Evolutionary conservation across 1,139 yeast genomes (phyloP).

Genomic region (Blastobotrys malaysiensis): DNA sequence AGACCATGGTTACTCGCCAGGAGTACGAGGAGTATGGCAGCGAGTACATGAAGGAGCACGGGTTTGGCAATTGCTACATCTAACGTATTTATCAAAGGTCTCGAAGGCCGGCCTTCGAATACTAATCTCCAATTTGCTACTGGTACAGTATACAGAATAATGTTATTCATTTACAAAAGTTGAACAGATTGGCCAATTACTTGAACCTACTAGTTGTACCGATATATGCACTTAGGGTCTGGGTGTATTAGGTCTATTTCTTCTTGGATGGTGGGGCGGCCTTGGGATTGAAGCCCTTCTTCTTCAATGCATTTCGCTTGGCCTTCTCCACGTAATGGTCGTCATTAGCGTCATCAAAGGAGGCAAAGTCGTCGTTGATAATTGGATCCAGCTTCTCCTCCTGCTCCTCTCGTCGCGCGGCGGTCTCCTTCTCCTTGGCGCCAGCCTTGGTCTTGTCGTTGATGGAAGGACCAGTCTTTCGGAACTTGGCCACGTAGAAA

Average conservation of each 20-base stretch:
- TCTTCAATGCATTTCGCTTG: slow-evolving; percentile 64
- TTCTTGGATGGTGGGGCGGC: slow-evolving; percentile 31
- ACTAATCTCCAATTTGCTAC: no score
- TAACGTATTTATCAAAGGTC: neutral
- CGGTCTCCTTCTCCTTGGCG: slow-evolving; percentile 77
- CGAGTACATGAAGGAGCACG: slow-evolving; percentile 85
- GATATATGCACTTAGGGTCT: neutral
- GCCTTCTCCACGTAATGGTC: slow-evolving; percentile 67
- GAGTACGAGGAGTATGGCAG: slow-evolving; percentile 89
- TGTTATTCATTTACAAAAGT: no score
- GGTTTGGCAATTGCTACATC: slow-evolving; percentile 53
- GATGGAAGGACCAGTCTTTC: slow-evolving; percentile 82
- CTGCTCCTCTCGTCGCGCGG: slow-evolving; percentile 66
- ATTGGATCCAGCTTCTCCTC: slow-evolving; percentile 67
- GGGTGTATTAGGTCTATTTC: neutral
- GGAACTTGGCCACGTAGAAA: slow-evolving; percentile 92
- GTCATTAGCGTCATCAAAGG: slow-evolving; percentile 74
- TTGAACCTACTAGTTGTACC: no score
- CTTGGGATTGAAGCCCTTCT: slow-evolving; percentile 75
- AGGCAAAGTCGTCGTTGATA: slow-evolving; percentile 80
- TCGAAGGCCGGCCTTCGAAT: no score
- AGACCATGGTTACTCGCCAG: slow-evolving; percentile 52
- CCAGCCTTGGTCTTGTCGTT: slow-evolving; percentile 65
- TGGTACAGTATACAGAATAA: no score
- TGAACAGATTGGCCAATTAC: no score